Evolutionary conservation across 768 basidiomycete genomes (phyloP).

Genomic region (Boletales sp.): DNA sequence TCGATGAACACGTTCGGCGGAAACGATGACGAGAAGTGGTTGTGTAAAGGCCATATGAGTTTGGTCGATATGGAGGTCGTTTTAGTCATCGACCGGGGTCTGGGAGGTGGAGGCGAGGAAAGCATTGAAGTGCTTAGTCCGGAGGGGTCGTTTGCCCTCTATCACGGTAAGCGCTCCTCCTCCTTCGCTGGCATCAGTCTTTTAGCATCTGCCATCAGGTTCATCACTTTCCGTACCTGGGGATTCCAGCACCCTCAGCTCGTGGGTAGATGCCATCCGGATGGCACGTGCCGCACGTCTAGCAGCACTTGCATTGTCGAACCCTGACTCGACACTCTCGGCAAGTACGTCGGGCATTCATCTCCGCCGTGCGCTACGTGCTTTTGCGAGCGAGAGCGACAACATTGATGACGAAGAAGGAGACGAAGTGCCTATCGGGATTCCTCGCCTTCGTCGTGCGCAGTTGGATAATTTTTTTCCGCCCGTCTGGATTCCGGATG

Average conservation of each 20-base stretch:
- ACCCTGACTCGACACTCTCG: constrained; percentile 79
- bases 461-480: constrained; percentile 65
- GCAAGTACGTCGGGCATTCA: constrained; percentile 75
- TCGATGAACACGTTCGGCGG: constrained; percentile 23
- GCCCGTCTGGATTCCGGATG: constrained; percentile 90
- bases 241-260: constrained; percentile 34
- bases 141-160: constrained; percentile 70
- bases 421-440: constrained; percentile 27
- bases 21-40: constrained; percentile 64
- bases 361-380: constrained; percentile 68
- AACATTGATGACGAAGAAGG: constrained; percentile 33
- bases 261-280: constrained; percentile 67
- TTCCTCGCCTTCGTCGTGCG: constrained; percentile 23
- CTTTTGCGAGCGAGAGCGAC: constrained; percentile 51
- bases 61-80: constrained; percentile 79
- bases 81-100: constrained; percentile 34
- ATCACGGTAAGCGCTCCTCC: constrained; percentile 48
- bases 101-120: constrained; percentile 39
- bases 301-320: constrained; percentile 63
- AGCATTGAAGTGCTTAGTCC: constrained; percentile 75
- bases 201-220: background rate
- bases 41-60: constrained; percentile 64
- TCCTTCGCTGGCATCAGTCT: background rate
- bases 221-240: background rate
- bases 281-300: constrained; percentile 69